phyloP scores from a whole-genome alignment of 2,329 filamentous ascomycete genomes.

The Teratosphaeria gauchensis region DNA sequence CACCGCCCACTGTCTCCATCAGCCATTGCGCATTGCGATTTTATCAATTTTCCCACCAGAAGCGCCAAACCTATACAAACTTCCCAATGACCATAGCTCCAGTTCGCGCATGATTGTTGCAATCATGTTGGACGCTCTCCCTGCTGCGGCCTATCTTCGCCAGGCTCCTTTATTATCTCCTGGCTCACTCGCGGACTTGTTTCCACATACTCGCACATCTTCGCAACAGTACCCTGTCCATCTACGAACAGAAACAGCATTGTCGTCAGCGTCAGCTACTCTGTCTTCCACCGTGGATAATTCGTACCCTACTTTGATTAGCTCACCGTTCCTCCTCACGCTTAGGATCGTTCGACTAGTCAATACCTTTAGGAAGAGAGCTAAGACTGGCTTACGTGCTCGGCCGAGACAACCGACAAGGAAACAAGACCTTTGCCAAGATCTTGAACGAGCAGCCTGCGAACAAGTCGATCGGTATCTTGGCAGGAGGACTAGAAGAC shows the following conservation, averaged over 20 bases:
- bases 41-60: background rate
- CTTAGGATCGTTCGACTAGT: constrained; percentile 31
- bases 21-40: background rate
- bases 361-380: constrained; percentile 28
- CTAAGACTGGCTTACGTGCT: constrained; percentile 23
- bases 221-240: background rate
- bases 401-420: constrained; percentile 6
- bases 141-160: background rate
- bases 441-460: constrained; percentile 19
- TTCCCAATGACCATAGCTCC: background rate
- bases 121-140: background rate
- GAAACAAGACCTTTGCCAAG: constrained; percentile 19
- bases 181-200: background rate
- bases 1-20: background rate
- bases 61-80: background rate
- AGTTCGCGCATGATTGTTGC: background rate
- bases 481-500: constrained; percentile 5
- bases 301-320: constrained; percentile 2
- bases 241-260: background rate
- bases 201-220: background rate
- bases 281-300: background rate
- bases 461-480: constrained; percentile 12
- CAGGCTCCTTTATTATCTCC: background rate
- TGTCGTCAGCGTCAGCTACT: constrained; percentile 1
- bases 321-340: constrained; percentile 23